Conservation (phyloP, 495 filamentous ascomycete genomes). For the Neurospora sublineolata region DNA sequence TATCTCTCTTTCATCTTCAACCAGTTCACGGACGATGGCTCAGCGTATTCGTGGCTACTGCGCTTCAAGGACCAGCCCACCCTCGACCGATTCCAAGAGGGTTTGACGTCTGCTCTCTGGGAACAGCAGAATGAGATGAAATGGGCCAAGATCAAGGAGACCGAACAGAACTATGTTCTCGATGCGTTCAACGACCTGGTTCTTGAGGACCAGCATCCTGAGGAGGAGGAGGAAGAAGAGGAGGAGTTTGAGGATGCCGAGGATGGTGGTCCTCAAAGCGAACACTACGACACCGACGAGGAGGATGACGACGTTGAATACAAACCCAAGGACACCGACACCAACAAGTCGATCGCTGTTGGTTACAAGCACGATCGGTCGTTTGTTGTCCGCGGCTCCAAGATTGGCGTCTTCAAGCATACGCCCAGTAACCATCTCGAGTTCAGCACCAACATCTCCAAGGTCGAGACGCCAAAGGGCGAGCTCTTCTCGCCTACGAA, state of each 20-base stretch:
- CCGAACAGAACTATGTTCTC: conserved; percentile 85
- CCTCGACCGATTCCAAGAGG: conserved; percentile 82
- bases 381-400: conserved; percentile 90
- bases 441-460: conserved; percentile 95
- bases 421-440: conserved; percentile 84
- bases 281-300: conserved; percentile 83
- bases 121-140: conserved; percentile 92
- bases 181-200: conserved; percentile 92
- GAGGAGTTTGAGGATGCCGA: conserved; percentile 54
- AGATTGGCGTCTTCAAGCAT: conserved; percentile 98
- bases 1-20: conserved; percentile 98
- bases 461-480: conserved; percentile 81
- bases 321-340: conserved; percentile 62
- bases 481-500: conserved; percentile 89
- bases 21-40: conserved; percentile 77
- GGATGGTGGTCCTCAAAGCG: conserved; percentile 44
- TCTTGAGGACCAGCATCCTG: conserved; percentile 65
- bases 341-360: conserved; percentile 94
- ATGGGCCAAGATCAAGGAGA: conserved; percentile 84
- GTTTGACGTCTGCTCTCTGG: conserved; percentile 90
- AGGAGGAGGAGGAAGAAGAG: conserved; percentile 50
- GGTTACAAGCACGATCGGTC: conserved; percentile 96
- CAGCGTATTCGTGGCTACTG: conserved; percentile 90
- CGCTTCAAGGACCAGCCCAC: conserved; percentile 75
- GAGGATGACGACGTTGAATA: conserved; percentile 75